These are phyloP conservation scores for Russula sp. DNA, from an alignment of 768 basidiomycete genomes.

Conservation along the genomic window DNA sequence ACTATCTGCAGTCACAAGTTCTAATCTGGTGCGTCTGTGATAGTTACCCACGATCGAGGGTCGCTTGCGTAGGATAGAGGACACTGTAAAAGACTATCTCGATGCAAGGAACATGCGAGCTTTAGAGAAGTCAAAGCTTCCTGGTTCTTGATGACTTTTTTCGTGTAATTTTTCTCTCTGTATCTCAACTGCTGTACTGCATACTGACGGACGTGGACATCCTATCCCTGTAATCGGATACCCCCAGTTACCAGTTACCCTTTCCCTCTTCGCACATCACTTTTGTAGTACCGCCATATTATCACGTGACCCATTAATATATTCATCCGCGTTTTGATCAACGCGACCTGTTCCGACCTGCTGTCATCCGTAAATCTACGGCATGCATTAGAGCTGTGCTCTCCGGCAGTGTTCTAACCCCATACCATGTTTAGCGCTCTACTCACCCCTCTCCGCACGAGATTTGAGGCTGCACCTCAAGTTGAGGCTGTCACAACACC, in stretches of 20 bases:
- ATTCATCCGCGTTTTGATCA: background rate
- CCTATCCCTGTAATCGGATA: constrained; percentile 23
- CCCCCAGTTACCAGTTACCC: constrained; percentile 19
- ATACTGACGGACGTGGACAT: constrained; percentile 10
- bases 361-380: constrained; percentile 5
- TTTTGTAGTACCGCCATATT: constrained; percentile 1
- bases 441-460: constrained; percentile 39
- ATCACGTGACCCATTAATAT: constrained; percentile 8
- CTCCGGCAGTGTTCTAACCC: background rate
- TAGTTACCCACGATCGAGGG: constrained; percentile 27
- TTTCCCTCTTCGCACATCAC: constrained; percentile 1
- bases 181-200: constrained; percentile 24
- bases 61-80: constrained; percentile 27
- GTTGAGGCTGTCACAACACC: constrained; percentile 18
- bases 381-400: constrained; percentile 18
- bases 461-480: constrained; percentile 33
- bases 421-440: constrained; percentile 37
- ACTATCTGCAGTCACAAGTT: background rate
- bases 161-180: constrained; percentile 15
- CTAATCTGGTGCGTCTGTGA: constrained; percentile 2
- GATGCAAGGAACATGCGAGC: constrained; percentile 28
- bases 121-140: constrained; percentile 26
- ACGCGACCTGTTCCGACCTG: background rate
- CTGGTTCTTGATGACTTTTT: constrained; percentile 6
- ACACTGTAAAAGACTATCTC: constrained; percentile 20